These are phyloP conservation scores for Grosmannia clavigera DNA, from an alignment of 2,329 filamentous ascomycete genomes.

Conservation along the genomic window DNA sequence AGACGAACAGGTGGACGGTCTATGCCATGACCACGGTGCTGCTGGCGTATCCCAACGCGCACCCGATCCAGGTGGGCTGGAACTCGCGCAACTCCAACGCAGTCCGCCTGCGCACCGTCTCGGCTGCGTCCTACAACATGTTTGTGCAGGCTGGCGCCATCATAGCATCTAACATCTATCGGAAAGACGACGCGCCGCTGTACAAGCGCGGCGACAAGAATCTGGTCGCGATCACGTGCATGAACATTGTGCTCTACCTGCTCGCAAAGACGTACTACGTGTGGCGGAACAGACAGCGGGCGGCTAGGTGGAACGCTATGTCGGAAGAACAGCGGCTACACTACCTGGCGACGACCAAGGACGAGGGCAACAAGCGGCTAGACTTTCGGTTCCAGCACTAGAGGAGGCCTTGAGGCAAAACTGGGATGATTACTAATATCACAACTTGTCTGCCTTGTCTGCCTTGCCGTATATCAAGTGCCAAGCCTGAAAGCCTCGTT, in stretches of 20 bases:
- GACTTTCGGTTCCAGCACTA: constrained; percentile 22
- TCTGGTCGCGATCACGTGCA: constrained; percentile 33
- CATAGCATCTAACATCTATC: constrained; percentile 28
- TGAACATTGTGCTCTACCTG: constrained; percentile 20
- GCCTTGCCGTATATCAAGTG: too few relatives aligned
- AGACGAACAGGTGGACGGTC: constrained; percentile 27
- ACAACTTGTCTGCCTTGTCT: too few relatives aligned
- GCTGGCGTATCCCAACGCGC: constrained; percentile 28
- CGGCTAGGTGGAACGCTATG: constrained; percentile 19
- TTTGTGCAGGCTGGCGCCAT: constrained; percentile 30
- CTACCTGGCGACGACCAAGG: constrained; percentile 20
- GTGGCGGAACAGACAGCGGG: constrained; percentile 19
- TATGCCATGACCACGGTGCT: constrained; percentile 29
- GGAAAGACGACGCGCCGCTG: constrained; percentile 26
- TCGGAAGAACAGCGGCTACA: constrained; percentile 17
- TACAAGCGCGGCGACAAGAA: constrained; percentile 43
- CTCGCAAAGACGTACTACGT: constrained; percentile 21
- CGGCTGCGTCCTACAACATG: constrained; percentile 52
- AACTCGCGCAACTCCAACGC: constrained; percentile 46
- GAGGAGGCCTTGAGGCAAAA: not conserved
- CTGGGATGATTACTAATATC: too few relatives aligned
- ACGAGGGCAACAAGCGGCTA: constrained; percentile 21
- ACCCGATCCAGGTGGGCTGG: constrained; percentile 36
- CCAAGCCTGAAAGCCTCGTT: too few relatives aligned
- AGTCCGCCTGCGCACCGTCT: constrained; percentile 49